A percentile compares a stretch with the other conserved stretches of the same genome.
Conservation (phyloP, 805 yeast species). For the Schwanniomyces occidentalis region DNA sequence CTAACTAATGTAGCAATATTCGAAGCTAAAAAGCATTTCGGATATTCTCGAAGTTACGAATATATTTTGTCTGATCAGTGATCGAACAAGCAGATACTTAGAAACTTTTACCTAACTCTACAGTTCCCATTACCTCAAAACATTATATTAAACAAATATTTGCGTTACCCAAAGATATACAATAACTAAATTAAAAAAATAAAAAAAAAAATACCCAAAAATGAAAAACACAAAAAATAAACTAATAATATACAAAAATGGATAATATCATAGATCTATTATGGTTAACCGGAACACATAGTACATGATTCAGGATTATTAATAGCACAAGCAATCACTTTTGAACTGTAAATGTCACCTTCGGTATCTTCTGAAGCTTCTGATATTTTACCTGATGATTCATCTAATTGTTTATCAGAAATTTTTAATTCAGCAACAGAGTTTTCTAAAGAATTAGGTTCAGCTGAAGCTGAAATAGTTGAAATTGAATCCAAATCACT, state of each 20-base stretch:
- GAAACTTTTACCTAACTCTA: too few species aligned
- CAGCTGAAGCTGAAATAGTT: conserved; percentile 33
- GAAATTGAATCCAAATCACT: conserved; percentile 21
- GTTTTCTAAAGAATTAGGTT: conserved; percentile 44
- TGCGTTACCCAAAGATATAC: neutral
- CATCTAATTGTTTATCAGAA: conserved; percentile 15
- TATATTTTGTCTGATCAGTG: too few species aligned
- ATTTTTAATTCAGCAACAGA: conserved; percentile 48
- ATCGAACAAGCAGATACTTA: too few species aligned
- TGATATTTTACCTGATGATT: conserved; percentile 5
- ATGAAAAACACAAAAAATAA: conserved; percentile 2
- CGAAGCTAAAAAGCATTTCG: too few species aligned
- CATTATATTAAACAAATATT: too few species aligned
- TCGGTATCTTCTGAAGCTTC: conserved; percentile 39
- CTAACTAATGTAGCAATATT: too few species aligned
- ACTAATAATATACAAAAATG: conserved; percentile 4
- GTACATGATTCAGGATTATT: conserved; percentile 97
- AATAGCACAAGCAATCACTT: conserved; percentile 95
- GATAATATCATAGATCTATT: conserved; percentile 4
- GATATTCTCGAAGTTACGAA: too few species aligned
- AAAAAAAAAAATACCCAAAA: conserved; percentile 5
- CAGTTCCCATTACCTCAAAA: too few species aligned
- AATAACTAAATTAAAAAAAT: conserved; percentile 1
- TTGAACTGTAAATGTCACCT: conserved; percentile 84
- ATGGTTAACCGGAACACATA: conserved; percentile 90